Base-by-base conservation (phyloP, 495 filamentous ascomycete genomes). In the Penicillium egyptiacum region DNA sequence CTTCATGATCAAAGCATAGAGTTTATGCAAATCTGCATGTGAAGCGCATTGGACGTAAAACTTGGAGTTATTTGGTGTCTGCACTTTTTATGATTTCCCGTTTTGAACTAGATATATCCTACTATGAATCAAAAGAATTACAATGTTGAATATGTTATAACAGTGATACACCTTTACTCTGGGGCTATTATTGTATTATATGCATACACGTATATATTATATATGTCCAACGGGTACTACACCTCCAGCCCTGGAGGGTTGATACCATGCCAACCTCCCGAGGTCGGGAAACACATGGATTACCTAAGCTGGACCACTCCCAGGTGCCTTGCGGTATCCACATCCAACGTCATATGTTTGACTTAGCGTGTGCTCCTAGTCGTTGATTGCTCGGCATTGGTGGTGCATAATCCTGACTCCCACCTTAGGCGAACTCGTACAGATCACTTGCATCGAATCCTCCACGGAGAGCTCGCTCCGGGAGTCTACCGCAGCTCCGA, bases 1-100 rank as follows among this genome's bases (percentile, higher is more conserved):
- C 57, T 86, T 89, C 64, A 89, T 90, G 87, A 78, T 89, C 48
- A 88, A 88, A 67, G 71, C 74, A 41, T 71, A 73, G 58, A 53
- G 9, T 39, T 51, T 20, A 47, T 47, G 31, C 41, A 16, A 6
- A 12, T 37, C 41, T 46, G 52, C 52, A 46, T 54, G 42, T 54
- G 52, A 54, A 55, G 35, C 43, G 45, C 50, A 43, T 47, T 44
- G 17, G 22, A 28, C 16, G 47, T 47, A 25, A 20, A 47, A 30
- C n/a, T 5, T 35, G 53, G 53, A 47, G 53, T 55, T 46, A 47
- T 35, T 22, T 20, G 52, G 52, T 35, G 52, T 55, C 48, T 46
- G 7, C 16, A 30, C 7, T 28, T 49, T 17, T 43, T 19, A 17
- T 25, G 10, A 26, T 48, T 35, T 41, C 33, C 42, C 2, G n/a